Evolutionary conservation across 1,139 yeast species (phyloP).

Genomic region (Scheffersomyces insectosa): DNA sequence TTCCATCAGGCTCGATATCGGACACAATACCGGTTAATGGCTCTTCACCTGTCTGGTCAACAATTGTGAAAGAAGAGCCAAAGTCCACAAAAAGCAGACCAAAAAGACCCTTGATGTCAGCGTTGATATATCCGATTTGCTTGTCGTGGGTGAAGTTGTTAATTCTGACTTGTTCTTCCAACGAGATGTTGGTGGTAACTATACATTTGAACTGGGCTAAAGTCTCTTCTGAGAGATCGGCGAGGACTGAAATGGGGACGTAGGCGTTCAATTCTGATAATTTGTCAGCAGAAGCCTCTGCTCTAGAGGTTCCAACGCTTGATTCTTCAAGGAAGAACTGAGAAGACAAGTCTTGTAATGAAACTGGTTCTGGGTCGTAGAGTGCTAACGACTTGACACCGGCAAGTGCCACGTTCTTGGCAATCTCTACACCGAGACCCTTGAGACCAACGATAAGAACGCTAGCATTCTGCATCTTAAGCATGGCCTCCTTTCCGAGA

Average conservation of each 20-base stretch:
- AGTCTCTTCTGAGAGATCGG: slow-evolving; percentile 48
- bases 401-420: slow-evolving; percentile 93
- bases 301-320: slow-evolving; percentile 72
- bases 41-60: slow-evolving; percentile 92
- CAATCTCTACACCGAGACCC: slow-evolving; percentile 94
- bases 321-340: slow-evolving; percentile 76
- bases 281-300: slow-evolving; percentile 61
- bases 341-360: slow-evolving; percentile 73
- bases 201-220: slow-evolving; percentile 72
- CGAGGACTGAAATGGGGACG: slow-evolving; percentile 78
- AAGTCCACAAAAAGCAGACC: slow-evolving; percentile 90
- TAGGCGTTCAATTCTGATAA: slow-evolving; percentile 84
- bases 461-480: slow-evolving; percentile 90
- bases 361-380: slow-evolving; percentile 75
- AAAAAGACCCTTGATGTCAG: slow-evolving; percentile 84
- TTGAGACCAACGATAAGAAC: slow-evolving; percentile 84
- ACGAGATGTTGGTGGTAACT: slow-evolving; percentile 73
- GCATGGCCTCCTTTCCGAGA: slow-evolving; percentile 95
- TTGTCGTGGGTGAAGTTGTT: slow-evolving; percentile 73
- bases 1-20: slow-evolving; percentile 85
- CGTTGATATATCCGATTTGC: slow-evolving; percentile 75
- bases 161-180: slow-evolving; percentile 75
- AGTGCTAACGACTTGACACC: slow-evolving; percentile 93
- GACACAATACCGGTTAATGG: slow-evolving; percentile 84
- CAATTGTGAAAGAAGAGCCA: slow-evolving; percentile 75